Evolutionary conservation across 331 rosid species (phyloP).

Genomic region (Cydonia oblonga): DNA sequence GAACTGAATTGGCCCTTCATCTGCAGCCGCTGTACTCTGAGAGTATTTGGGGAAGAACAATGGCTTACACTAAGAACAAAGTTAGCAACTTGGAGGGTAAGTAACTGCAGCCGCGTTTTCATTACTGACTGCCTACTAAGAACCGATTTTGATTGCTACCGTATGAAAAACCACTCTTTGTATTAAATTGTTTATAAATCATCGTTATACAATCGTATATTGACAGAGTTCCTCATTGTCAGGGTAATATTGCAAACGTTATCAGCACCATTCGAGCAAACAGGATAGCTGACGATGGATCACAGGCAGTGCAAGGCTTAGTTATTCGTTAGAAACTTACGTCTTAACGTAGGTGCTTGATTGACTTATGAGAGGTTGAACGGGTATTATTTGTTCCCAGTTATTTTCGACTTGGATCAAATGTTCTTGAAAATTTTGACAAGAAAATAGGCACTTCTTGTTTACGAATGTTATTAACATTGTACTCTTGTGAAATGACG

Average conservation of each 20-base stretch:
- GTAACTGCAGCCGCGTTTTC: neutral
- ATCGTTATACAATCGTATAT: neutral
- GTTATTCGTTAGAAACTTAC: conserved; percentile 41
- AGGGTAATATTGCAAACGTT: conserved; percentile 71
- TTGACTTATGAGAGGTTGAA: neutral
- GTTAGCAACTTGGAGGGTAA: conserved; percentile 85
- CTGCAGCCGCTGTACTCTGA: conserved; percentile 67
- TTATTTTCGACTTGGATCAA: neutral
- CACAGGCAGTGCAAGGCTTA: conserved; percentile 63
- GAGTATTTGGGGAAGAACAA: conserved; percentile 68
- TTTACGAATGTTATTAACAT: neutral
- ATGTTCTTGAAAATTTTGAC: conserved; percentile 14
- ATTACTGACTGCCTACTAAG: neutral
- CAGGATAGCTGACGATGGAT: conserved; percentile 59
- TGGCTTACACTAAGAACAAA: conserved; percentile 67
- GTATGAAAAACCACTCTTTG: neutral
- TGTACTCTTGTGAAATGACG: neutral
- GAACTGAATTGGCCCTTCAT: conserved; percentile 6
- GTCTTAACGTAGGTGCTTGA: neutral
- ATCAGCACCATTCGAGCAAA: conserved; percentile 72
- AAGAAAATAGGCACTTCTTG: neutral
- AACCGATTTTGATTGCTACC: neutral
- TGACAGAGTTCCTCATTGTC: conserved; percentile 6
- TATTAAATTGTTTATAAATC: neutral
- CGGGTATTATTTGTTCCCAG: neutral